phyloP scores from a whole-genome alignment of 768 basidiomycete species.

The Pleurotus salmoneostramineus region DNA sequence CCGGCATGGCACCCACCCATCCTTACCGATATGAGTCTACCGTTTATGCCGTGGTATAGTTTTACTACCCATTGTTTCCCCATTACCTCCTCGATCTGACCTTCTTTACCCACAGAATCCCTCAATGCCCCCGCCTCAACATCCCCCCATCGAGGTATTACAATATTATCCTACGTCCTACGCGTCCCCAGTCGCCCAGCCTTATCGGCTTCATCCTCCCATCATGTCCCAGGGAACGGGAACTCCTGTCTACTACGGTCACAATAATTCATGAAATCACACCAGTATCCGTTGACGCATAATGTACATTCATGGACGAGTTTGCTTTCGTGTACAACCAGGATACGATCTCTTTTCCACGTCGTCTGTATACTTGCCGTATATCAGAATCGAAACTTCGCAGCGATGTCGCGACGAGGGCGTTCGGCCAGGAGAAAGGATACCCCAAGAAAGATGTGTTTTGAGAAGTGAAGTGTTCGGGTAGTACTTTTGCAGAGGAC shows the following conservation, averaged over 20 bases:
- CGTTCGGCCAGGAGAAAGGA: constrained; percentile 5
- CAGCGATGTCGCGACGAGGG: constrained; percentile 2
- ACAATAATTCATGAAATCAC: not conserved
- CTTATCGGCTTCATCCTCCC: too few species aligned
- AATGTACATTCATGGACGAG: too few species aligned
- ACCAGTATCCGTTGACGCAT: too few species aligned
- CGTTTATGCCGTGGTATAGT: not conserved
- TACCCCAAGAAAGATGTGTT: not conserved
- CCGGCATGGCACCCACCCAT: not conserved
- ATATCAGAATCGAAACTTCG: not conserved
- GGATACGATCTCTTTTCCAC: too few species aligned
- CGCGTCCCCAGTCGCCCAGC: not conserved
- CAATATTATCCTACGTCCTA: not conserved
- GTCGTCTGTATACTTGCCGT: too few species aligned
- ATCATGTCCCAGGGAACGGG: too few species aligned
- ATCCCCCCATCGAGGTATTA: not conserved
- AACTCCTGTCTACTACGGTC: not conserved
- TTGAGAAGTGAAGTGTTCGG: too few species aligned
- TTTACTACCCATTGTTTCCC: not conserved
- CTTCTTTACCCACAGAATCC: not conserved
- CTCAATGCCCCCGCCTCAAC: not conserved
- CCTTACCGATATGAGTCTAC: not conserved
- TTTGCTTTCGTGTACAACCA: too few species aligned
- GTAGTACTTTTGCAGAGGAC: too few species aligned
- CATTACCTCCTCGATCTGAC: not conserved